Conservation (phyloP, 352 stramenopile species). For the Phytophthora sojae region DNA sequence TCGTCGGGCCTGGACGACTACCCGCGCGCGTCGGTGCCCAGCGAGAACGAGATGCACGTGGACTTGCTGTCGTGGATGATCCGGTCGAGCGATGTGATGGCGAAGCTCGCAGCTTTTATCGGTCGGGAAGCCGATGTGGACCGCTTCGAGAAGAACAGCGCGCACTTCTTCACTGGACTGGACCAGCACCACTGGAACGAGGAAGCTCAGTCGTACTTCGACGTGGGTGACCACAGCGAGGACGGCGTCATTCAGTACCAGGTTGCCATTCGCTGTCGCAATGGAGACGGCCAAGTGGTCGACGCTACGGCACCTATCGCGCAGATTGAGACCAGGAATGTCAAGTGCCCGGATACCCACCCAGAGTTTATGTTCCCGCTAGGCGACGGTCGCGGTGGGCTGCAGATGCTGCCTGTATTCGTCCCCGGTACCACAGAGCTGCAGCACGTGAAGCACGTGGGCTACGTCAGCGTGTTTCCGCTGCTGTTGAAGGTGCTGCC, state of each 20-base stretch:
- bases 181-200: slow-evolving; percentile 81
- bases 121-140: slow-evolving; percentile 32
- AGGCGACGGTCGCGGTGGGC: slow-evolving; percentile 76
- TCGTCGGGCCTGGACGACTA: slow-evolving; percentile 95
- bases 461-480: slow-evolving; percentile 92
- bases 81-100: slow-evolving; percentile 66
- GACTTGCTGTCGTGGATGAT: slow-evolving; percentile 94
- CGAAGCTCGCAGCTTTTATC: slow-evolving; percentile 52
- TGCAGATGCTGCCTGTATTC: slow-evolving; percentile 81
- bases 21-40: slow-evolving; percentile 79
- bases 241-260: slow-evolving; percentile 75
- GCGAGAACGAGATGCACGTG: slow-evolving; percentile 88
- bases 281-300: slow-evolving; percentile 49
- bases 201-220: slow-evolving; percentile 71
- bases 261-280: slow-evolving; percentile 73
- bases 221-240: slow-evolving; percentile 82
- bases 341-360: slow-evolving; percentile 64
- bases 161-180: slow-evolving; percentile 53
- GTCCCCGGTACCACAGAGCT: slow-evolving; percentile 60
- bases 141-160: slow-evolving; percentile 41
- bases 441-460: slow-evolving; percentile 84
- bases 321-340: slow-evolving; percentile 43
- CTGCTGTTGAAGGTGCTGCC: slow-evolving; percentile 80
- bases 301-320: slow-evolving; percentile 51
- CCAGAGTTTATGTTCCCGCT: slow-evolving; percentile 81